Base-by-base conservation (phyloP, 768 basidiomycete genomes). In the Calocybe indica region DNA sequence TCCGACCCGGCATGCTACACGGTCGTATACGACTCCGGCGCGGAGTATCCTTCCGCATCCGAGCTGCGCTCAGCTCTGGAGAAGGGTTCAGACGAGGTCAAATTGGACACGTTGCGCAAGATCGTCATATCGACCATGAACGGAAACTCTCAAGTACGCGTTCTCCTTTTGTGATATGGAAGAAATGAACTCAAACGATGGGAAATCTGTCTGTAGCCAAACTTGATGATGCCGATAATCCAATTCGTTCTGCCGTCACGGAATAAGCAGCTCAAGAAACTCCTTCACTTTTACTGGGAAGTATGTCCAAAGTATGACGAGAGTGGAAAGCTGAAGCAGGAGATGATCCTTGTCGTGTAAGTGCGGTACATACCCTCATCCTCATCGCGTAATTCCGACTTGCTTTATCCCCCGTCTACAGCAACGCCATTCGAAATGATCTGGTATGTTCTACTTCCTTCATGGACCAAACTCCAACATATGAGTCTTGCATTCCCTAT, bases 271-370 rank as follows among this genome's bases (percentile, higher is more conserved):
- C 80, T 98, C 62, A 98, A 99, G 83, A 99, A 98, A 72, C 70
- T 96, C 53, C 73, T 97, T 34, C 92, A 92, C 66, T 92, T 92
- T 62, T 93, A 94, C 64, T 93, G 90, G 90, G 91, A 98, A 70
- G 88, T 98, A 14, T 98, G 94, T 68, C 95, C 95, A 7, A 97
- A 97, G 66, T 85, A 94, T 53, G 95, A 98, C 58, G 95, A 98
- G 59, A 85, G 81, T 54, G 95, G 95, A 43, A 98, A 97, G 70
- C 69, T 98, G 55, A 97, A 95, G 78, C 96, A 98, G 69, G 95
- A 99, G 73, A 98, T 98, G 95, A 98, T 97, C 62, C 80, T 98
- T 45, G 95, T 98, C 31, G 93, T 94, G 92, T 94, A 65, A 63
- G 91, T 81, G 12, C 43, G 13, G 2, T 45, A 50, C 36, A 10